Conservation (phyloP, 805 yeast species). For the Lipomyces sp. region DNA sequence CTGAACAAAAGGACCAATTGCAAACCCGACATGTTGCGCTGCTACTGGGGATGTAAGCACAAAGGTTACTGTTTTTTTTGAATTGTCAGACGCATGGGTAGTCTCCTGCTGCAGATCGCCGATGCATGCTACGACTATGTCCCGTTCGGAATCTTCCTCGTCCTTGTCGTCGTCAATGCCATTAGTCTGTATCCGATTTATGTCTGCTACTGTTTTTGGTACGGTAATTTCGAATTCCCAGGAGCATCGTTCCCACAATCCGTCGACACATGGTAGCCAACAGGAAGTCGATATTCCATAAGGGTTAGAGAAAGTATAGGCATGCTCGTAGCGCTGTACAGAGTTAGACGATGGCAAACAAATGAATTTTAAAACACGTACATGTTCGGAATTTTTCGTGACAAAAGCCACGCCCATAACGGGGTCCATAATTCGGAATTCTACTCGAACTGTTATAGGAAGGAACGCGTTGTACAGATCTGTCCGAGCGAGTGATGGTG, state of each 20-base stretch:
- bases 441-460: conserved; percentile 73
- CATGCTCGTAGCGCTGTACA: conserved; percentile 44
- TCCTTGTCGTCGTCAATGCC: conserved; percentile 31
- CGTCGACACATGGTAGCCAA: conserved; percentile 98
- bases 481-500: conserved; percentile 41
- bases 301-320: conserved; percentile 80
- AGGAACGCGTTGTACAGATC: conserved; percentile 56
- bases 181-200: conserved; percentile 51
- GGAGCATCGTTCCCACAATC: conserved; percentile 81
- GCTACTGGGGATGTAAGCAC: conserved; percentile 81
- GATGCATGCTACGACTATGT: conserved; percentile 50
- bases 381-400: conserved; percentile 44
- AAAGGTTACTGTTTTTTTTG: conserved; percentile 76
- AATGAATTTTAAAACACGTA: conserved; percentile 10
- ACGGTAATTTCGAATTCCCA: conserved; percentile 91
- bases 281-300: conserved; percentile 81
- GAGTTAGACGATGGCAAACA: background rate
- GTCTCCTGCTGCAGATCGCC: conserved; percentile 55
- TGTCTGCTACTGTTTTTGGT: conserved; percentile 77
- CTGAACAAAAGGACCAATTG: conserved; percentile 83
- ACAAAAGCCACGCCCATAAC: conserved; percentile 77
- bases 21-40: conserved; percentile 95
- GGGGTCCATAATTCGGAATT: conserved; percentile 67
- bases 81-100: conserved; percentile 74
- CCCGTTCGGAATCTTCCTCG: conserved; percentile 49